Evolutionary conservation across 495 filamentous ascomycete species (phyloP), one percentile per base, ranked within the genome.

Genomic region (Podospora didyma): DNA sequence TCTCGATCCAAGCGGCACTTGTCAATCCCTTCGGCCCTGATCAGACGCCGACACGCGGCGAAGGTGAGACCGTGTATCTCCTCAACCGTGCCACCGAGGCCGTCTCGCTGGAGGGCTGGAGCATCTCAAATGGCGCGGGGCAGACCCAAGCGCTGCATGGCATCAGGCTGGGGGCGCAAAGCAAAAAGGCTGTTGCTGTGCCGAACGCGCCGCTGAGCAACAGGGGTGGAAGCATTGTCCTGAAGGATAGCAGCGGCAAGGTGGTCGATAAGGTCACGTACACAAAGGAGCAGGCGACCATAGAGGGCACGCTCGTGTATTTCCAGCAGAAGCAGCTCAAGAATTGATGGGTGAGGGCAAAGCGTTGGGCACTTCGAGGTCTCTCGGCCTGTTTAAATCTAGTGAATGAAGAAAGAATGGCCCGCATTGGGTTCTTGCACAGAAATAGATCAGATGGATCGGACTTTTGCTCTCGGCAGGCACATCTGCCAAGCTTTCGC

Each of bases 21-120:
- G 51, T 59, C 46, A 65, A 62, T 42, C 60, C 63, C 7, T 21
- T 54, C 45, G 63, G 63, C 11, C 63, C 56, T 12, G 60, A 63
- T 19, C 26, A 52, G 41, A 19, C 39, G 37, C 39, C 52, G 21
- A 58, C 51, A 14, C 20, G 14, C 10, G 57, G 57, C n/a, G 23
- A 51, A 7, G 56, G 53, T 10, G 54, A 62, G 51, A 57, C 51
- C 7, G 61, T 61, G 22, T 53, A 54, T 23, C 22, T 65, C 14
- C 51, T 60, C 9, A 65, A 62, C 24, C 48, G 37, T 22, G 46
- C 53, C 9, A 20, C 22, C 9, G 20, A 58, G 26, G 11, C 46
- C 20, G 57, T 65, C 14, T 52, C 51, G 11, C 46, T 63, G 24
- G 23, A 28, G 12, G 63, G 63, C n/a, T 65, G 63, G 63, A 50